Conservation (phyloP, 164 flowering plant species). For the Dillenia turbinata region DNA sequence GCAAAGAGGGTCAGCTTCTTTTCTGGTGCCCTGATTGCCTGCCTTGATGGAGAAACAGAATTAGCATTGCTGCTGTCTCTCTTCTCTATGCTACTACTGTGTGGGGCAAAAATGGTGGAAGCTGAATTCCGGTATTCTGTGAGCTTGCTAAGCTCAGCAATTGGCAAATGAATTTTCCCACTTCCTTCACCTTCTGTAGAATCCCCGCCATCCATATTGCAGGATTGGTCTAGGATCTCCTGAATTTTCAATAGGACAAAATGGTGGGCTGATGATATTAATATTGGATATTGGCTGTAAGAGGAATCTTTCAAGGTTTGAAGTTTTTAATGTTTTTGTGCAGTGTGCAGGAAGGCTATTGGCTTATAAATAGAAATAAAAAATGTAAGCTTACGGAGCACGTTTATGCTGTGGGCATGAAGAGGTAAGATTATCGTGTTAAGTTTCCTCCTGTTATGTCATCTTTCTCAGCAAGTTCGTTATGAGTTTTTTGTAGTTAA, state of each 20-base stretch:
- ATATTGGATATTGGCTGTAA: background rate
- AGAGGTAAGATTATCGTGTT: constrained; percentile 27
- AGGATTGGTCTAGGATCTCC: background rate
- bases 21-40: constrained; percentile 61
- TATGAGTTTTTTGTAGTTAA: background rate
- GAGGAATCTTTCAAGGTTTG: background rate
- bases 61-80: constrained; percentile 34
- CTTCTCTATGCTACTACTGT: constrained; percentile 18
- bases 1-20: constrained; percentile 89
- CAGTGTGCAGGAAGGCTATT: background rate
- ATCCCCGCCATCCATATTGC: constrained; percentile 11
- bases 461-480: constrained; percentile 4
- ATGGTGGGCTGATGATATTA: too few species aligned
- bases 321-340: background rate
- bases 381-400: constrained; percentile 36
- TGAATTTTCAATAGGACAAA: background rate
- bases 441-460: constrained; percentile 14
- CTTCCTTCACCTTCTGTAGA: constrained; percentile 19
- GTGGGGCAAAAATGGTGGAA: constrained; percentile 38
- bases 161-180: constrained; percentile 27
- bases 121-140: constrained; percentile 19
- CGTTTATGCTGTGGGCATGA: constrained; percentile 33
- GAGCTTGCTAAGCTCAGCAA: constrained; percentile 23
- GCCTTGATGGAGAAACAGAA: constrained; percentile 11
- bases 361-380: background rate